phyloP scores from a whole-genome alignment of 2,329 filamentous ascomycete genomes.

The Podosphaera aphanis region DNA sequence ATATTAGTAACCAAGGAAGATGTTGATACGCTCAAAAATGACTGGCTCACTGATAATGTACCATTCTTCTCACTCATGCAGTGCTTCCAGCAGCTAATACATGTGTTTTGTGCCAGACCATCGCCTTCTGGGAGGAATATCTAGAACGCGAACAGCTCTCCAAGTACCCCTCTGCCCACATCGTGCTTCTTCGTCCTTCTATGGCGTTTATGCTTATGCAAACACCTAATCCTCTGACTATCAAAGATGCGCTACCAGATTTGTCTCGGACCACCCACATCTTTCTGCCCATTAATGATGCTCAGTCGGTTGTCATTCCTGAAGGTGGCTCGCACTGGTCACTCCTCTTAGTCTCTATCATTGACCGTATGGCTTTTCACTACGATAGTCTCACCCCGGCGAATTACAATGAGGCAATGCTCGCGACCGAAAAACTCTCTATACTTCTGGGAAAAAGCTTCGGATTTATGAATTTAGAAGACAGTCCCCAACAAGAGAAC shows the following conservation, averaged over 20 bases:
- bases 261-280: conserved; percentile 69
- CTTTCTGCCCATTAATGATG: conserved; percentile 90
- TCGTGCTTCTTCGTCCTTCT: conserved; percentile 72
- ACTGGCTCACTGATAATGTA: conserved; percentile 95
- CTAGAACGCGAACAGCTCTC: conserved; percentile 73
- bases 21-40: conserved; percentile 64
- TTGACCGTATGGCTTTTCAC: conserved; percentile 85
- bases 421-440: conserved; percentile 45
- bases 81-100: conserved; percentile 3
- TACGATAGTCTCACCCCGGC: conserved; percentile 68
- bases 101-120: conserved; percentile 34
- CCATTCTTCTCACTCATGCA: not conserved
- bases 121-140: conserved; percentile 95
- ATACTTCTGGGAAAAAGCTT: conserved; percentile 42
- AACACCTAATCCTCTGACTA: conserved; percentile 30
- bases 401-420: conserved; percentile 51
- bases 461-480: conserved; percentile 58
- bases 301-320: conserved; percentile 46
- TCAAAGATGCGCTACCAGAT: conserved; percentile 51
- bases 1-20: conserved; percentile 63
- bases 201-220: conserved; percentile 86
- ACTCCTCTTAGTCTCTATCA: conserved; percentile 63
- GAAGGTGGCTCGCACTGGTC: conserved; percentile 93
- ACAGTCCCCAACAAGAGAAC: conserved; percentile 80
- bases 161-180: conserved; percentile 59